These are phyloP conservation scores for Sclerotinia sclerotiorum DNA, from an alignment of 2,329 filamentous ascomycete species.

Conservation along the genomic window DNA sequence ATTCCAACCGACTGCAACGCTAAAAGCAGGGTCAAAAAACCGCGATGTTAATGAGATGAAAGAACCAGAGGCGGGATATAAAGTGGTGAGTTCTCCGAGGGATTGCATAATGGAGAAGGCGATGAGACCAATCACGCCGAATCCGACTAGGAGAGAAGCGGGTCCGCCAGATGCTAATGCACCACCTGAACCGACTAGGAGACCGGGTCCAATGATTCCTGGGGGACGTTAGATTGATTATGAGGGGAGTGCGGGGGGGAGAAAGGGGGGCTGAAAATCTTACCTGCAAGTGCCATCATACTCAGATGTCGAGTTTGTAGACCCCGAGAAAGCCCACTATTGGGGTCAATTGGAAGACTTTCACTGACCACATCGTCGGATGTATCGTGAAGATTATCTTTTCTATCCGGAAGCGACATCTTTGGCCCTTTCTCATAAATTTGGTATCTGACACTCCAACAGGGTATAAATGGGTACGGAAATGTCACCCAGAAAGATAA, in stretches of 20 bases:
- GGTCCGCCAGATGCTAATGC: constrained; percentile 69
- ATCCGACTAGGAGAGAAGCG: constrained; percentile 70
- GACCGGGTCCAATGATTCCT: constrained; percentile 62
- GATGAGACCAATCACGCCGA: constrained; percentile 68
- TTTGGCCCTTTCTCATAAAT: neutral
- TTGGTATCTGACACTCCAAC: neutral
- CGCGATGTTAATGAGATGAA: constrained; percentile 70
- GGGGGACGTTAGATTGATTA: neutral
- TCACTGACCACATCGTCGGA: neutral
- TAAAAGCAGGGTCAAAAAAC: constrained; percentile 69
- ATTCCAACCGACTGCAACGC: constrained; percentile 58
- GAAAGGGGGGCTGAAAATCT: neutral
- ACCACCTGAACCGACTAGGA: constrained; percentile 70
- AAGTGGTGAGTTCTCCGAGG: constrained; percentile 70
- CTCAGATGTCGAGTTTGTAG: constrained; percentile 67
- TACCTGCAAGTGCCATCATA: constrained; percentile 61
- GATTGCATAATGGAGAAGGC: constrained; percentile 60
- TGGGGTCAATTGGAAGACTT: constrained; percentile 47
- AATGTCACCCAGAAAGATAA: neutral
- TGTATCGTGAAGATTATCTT: neutral
- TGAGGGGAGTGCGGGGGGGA: neutral
- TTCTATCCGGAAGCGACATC: constrained; percentile 2
- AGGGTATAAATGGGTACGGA: neutral
- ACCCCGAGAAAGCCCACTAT: constrained; percentile 66
- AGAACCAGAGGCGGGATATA: constrained; percentile 69